A percentile compares a stretch with the other conserved stretches of the same genome.
Conservation (phyloP, 495 filamentous ascomycete genomes). For the Podospora appendiculata region DNA sequence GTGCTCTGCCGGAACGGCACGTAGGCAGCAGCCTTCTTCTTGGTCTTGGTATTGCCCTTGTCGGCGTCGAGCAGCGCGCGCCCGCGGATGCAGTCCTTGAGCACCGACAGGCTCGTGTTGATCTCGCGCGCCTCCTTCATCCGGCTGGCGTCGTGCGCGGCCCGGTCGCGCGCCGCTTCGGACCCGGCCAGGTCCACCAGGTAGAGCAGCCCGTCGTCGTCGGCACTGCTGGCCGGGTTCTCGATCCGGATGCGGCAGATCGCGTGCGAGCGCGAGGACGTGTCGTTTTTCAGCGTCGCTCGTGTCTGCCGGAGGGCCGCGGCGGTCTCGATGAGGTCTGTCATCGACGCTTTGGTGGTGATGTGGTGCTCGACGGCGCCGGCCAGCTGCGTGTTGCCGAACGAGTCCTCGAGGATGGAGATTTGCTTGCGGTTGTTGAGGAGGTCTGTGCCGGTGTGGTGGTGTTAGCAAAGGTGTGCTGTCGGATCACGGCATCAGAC, state of each 20-base stretch:
- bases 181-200: slow-evolving; percentile 42
- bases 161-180: slow-evolving; percentile 28
- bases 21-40: slow-evolving; percentile 9
- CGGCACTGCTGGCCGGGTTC: slow-evolving; percentile 12
- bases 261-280: slow-evolving; percentile 40
- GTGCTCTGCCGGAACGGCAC: slow-evolving; percentile 18
- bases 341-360: slow-evolving; percentile 6
- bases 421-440: slow-evolving; percentile 18
- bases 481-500: background rate
- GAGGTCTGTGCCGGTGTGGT: slow-evolving; percentile 3
- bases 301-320: slow-evolving; percentile 10
- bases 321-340: slow-evolving; percentile 12
- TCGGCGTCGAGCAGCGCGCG: slow-evolving; percentile 15
- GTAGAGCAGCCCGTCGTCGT: slow-evolving; percentile 19
- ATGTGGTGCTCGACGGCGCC: slow-evolving; percentile 12
- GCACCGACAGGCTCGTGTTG: slow-evolving; percentile 34
- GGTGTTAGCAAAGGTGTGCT: too few species aligned
- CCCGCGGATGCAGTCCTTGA: slow-evolving; percentile 36
- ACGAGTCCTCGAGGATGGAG: slow-evolving; percentile 19
- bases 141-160: slow-evolving; percentile 19
- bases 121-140: slow-evolving; percentile 39
- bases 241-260: slow-evolving; percentile 39
- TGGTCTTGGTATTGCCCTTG: background rate
- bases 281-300: slow-evolving; percentile 33
- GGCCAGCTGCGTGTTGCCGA: slow-evolving; percentile 16